phyloP scores from a whole-genome alignment of 106 monocot genomes.

The Alisma plantagoaquatica region DNA sequence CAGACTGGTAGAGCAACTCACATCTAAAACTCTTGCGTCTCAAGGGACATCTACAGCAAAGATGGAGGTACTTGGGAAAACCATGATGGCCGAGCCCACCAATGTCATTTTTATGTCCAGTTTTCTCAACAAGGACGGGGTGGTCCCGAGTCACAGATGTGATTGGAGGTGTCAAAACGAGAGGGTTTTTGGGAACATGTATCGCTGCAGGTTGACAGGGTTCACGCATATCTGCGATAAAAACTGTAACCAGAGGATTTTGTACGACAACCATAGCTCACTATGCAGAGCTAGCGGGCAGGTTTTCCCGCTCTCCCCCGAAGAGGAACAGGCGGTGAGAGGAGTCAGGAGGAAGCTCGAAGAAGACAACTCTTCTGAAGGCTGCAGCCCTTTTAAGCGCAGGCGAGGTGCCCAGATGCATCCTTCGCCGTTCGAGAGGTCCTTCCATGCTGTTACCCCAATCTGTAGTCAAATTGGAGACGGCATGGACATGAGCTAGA shows the following conservation, averaged over 20 bases:
- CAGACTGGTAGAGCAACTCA: too few relatives aligned
- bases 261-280: constrained; percentile 98
- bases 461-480: constrained; percentile 94
- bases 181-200: constrained; percentile 91
- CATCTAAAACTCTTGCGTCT: too few relatives aligned
- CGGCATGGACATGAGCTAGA: constrained; percentile 95
- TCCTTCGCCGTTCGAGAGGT: constrained; percentile 95
- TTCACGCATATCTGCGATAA: constrained; percentile 94
- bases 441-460: constrained; percentile 58
- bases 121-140: constrained; percentile 32
- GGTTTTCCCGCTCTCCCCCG: constrained; percentile 76
- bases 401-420: constrained; percentile 65
- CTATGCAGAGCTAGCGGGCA: constrained; percentile 96
- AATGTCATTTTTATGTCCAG: constrained; percentile 55
- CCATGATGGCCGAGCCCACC: constrained; percentile 33
- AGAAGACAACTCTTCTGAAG: constrained; percentile 28
- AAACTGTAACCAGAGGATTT: constrained; percentile 95
- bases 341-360: constrained; percentile 85
- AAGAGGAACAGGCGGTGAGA: constrained; percentile 82
- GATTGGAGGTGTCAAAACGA: constrained; percentile 88
- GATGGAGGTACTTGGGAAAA: constrained; percentile 51
- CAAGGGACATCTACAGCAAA: background rate
- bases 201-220: constrained; percentile 82
- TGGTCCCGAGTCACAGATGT: constrained; percentile 73
- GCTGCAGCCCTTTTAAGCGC: constrained; percentile 63